Percentiles rank a stretch among this genome's conserved stretches.
These are phyloP conservation scores for Bacterosira constricta DNA, from an alignment of 108 stramenopile species.

Conservation along the genomic window DNA sequence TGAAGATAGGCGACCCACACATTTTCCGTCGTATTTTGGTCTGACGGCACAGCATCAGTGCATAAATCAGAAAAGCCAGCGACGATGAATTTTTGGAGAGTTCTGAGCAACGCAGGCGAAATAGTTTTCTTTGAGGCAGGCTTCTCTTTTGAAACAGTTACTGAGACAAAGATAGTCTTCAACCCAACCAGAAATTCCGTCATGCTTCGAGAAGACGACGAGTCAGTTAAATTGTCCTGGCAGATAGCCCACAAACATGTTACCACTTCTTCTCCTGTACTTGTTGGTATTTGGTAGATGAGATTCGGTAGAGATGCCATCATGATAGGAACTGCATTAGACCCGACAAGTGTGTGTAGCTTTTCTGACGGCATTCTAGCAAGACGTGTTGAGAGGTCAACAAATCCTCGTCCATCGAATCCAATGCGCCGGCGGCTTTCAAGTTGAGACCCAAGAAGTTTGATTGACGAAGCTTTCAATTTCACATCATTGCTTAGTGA, in stretches of 20 bases:
- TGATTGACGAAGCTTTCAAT: slow-evolving; percentile 48
- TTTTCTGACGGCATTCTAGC: slow-evolving; percentile 43
- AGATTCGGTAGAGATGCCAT: slow-evolving; percentile 49
- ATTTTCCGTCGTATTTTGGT: not conserved
- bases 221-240: not conserved
- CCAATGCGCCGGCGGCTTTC: slow-evolving; percentile 63
- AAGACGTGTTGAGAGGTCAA: slow-evolving; percentile 54
- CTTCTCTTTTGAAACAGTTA: slow-evolving; percentile 17
- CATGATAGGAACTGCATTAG: slow-evolving; percentile 28
- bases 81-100: slow-evolving; percentile 46
- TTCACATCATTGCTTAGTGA: slow-evolving; percentile 5
- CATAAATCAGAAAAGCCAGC: slow-evolving; percentile 52
- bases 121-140: slow-evolving; percentile 23
- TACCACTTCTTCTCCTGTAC: slow-evolving; percentile 45
- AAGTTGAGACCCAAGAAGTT: slow-evolving; percentile 66
- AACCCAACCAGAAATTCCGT: slow-evolving; percentile 30
- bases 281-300: slow-evolving; percentile 55
- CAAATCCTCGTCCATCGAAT: slow-evolving; percentile 74
- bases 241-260: slow-evolving; percentile 52
- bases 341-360: slow-evolving; percentile 35
- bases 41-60: slow-evolving; percentile 19
- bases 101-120: slow-evolving; percentile 53
- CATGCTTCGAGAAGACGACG: slow-evolving; percentile 1
- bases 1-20: slow-evolving; percentile 22
- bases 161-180: slow-evolving; percentile 23